These are phyloP conservation scores for Neurospora tetraspora DNA, from an alignment of 495 filamentous ascomycete species.

Conservation along the genomic window DNA sequence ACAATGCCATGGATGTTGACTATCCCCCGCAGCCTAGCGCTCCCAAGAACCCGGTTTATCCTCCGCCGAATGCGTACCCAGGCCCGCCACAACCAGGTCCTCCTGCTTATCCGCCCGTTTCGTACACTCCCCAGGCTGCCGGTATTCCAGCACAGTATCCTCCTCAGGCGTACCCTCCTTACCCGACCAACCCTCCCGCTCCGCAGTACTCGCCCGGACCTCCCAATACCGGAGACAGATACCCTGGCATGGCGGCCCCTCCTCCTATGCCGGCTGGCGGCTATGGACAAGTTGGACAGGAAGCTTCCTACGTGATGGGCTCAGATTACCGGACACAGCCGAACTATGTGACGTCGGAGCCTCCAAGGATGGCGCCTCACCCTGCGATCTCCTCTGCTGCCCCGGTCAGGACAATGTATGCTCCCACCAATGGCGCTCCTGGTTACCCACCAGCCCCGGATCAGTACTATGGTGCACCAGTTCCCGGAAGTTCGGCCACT, in stretches of 20 bases:
- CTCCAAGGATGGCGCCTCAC: conserved; percentile 15
- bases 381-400: conserved; percentile 12
- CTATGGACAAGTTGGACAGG: conserved; percentile 16
- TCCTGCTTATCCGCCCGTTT: conserved; percentile 9
- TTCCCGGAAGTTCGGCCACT: conserved; percentile 18
- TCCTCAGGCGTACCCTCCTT: conserved; percentile 8
- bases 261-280: conserved; percentile 12
- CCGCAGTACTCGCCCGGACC: conserved; percentile 21
- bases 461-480: conserved; percentile 23
- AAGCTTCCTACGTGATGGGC: conserved; percentile 15
- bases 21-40: conserved; percentile 6
- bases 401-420: conserved; percentile 11
- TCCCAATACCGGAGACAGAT: conserved; percentile 17
- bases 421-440: conserved; percentile 7
- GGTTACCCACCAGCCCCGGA: conserved; percentile 19
- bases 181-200: conserved; percentile 12
- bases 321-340: conserved; percentile 12
- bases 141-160: conserved; percentile 11
- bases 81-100: conserved; percentile 5
- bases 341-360: conserved; percentile 12
- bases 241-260: conserved; percentile 12
- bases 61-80: conserved; percentile 8
- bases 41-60: conserved; percentile 6
- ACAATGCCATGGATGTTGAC: conserved; percentile 22
- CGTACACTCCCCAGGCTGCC: conserved; percentile 13